phyloP scores from a whole-genome alignment of 768 basidiomycete genomes.

The Crucibulum laeve region DNA sequence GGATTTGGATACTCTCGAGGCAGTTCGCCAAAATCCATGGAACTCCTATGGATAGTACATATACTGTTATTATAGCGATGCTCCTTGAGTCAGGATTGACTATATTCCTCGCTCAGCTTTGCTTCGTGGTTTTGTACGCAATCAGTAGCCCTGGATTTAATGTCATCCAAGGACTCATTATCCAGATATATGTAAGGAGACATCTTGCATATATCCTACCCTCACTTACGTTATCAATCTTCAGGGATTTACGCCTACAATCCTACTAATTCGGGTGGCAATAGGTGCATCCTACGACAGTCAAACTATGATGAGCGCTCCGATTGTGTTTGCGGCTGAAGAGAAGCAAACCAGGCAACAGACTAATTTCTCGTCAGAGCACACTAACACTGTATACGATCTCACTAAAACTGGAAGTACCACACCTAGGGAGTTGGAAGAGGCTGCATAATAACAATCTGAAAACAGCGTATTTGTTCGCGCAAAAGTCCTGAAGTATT shows the following conservation, averaged over 20 bases:
- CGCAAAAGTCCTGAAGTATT: too few species aligned
- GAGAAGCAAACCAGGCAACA: too few species aligned
- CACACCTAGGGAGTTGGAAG: too few species aligned
- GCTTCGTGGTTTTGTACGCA: background rate
- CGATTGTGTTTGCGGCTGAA: background rate
- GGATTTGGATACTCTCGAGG: background rate
- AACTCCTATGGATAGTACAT: background rate
- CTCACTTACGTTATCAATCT: background rate
- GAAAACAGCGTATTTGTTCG: too few species aligned
- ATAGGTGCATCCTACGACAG: background rate
- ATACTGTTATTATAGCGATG: background rate
- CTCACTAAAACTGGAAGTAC: too few species aligned
- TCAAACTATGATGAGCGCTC: background rate
- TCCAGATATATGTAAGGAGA: background rate
- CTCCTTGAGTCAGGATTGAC: background rate
- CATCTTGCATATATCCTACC: too few species aligned
- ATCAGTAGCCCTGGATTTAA: background rate
- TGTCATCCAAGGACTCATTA: background rate
- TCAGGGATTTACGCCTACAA: background rate
- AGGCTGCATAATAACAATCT: too few species aligned
- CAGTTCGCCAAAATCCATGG: background rate
- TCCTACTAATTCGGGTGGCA: background rate
- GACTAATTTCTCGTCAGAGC: too few species aligned
- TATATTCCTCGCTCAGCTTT: background rate
- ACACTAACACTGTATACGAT: too few species aligned